Evolutionary conservation across 192 early-diverging fungal species (phyloP).

Genomic region (Mortierella claussenii): DNA sequence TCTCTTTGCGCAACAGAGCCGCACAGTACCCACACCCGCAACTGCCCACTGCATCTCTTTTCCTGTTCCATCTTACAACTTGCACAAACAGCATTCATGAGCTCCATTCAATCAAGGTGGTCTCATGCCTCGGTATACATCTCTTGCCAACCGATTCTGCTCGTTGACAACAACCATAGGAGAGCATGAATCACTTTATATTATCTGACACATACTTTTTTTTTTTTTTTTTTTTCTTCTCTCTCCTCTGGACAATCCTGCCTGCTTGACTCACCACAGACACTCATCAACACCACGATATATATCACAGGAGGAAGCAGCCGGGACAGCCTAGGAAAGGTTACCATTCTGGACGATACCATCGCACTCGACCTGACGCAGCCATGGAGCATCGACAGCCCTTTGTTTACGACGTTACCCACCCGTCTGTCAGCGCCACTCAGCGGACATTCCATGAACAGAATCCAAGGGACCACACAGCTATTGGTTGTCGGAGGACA

Average conservation of each 20-base stretch:
- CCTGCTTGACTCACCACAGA: not conserved
- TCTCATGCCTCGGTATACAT: constrained; percentile 35
- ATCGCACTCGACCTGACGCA: constrained; percentile 21
- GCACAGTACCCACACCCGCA: too few relatives aligned
- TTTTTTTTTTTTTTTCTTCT: not conserved
- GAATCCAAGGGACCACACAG: constrained; percentile 4
- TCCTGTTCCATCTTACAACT: too few relatives aligned
- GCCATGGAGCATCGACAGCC: constrained; percentile 25
- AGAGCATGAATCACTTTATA: not conserved
- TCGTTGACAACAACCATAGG: not conserved
- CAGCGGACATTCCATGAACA: constrained; percentile 31
- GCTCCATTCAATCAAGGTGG: constrained; percentile 23
- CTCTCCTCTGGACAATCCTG: not conserved
- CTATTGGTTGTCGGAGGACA: constrained; percentile 29
- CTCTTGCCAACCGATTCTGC: too few relatives aligned
- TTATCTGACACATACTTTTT: not conserved
- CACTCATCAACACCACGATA: constrained; percentile 16
- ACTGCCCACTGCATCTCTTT: too few relatives aligned
- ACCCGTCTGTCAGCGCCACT: constrained; percentile 19
- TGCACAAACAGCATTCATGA: constrained; percentile 27
- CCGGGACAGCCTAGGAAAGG: not conserved
- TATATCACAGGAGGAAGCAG: constrained; percentile 29
- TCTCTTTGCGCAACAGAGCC: too few relatives aligned
- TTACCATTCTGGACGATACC: constrained; percentile 13
- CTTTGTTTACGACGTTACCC: constrained; percentile 5